These are phyloP conservation scores for Cladorrhinum samala DNA, from an alignment of 495 filamentous ascomycete genomes.

Conservation along the genomic window DNA sequence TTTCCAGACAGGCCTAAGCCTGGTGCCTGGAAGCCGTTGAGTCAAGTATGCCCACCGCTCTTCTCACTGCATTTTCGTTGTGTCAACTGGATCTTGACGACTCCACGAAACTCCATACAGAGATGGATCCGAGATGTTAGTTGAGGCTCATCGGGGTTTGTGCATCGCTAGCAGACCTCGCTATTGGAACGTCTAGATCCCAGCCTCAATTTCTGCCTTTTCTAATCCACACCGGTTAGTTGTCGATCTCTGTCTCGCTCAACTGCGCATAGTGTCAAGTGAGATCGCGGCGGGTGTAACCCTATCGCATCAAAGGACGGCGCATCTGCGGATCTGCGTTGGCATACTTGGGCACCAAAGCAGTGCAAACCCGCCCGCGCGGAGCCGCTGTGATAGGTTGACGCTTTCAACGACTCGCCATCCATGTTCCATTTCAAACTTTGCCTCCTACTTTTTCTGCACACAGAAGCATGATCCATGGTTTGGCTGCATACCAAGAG, in stretches of 20 bases:
- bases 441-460: too few species aligned
- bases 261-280: background rate
- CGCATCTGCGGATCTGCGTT: conserved; percentile 4
- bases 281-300: background rate
- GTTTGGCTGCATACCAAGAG: too few species aligned
- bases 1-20: too few species aligned
- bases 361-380: background rate
- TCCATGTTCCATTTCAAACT: conserved; percentile 8
- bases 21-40: too few species aligned
- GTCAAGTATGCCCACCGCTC: background rate
- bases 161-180: background rate
- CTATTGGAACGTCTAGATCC: background rate
- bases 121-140: background rate
- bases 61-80: background rate
- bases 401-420: background rate
- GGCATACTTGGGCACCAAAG: conserved; percentile 15
- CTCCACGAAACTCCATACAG: background rate
- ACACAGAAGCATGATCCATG: too few species aligned
- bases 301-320: conserved; percentile 5
- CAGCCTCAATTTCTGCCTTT: background rate
- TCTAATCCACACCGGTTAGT: too few species aligned
- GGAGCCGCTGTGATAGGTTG: conserved; percentile 8
- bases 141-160: background rate
- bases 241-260: background rate
- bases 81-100: background rate